Evolutionary conservation across 805 yeast species (phyloP).

Genomic region (Nakazawaea anatomiae): DNA sequence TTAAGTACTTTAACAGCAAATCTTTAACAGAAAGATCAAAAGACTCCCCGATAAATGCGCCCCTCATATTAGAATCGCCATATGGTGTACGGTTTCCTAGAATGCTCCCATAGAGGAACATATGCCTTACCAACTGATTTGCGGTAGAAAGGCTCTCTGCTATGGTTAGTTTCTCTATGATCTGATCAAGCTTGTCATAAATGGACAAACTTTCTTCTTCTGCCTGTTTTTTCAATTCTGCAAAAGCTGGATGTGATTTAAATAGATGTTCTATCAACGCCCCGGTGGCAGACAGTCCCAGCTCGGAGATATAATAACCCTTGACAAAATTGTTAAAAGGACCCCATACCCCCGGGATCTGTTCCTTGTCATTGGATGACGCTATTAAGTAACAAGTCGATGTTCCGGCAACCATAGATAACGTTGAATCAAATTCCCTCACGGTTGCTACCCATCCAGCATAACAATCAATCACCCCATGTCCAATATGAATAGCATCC

Average conservation of each 20-base stretch:
- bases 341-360: constrained; percentile 52
- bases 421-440: constrained; percentile 15
- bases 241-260: constrained; percentile 31
- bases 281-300: constrained; percentile 59
- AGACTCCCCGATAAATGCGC: constrained; percentile 43
- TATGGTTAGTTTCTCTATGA: background rate
- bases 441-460: constrained; percentile 44
- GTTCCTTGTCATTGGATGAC: constrained; percentile 11
- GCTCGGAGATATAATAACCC: constrained; percentile 35
- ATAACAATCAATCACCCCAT: constrained; percentile 58
- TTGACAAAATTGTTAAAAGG: constrained; percentile 39
- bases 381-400: constrained; percentile 48
- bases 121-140: constrained; percentile 23
- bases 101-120: constrained; percentile 48
- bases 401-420: constrained; percentile 57
- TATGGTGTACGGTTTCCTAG: constrained; percentile 56
- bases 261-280: constrained; percentile 42
- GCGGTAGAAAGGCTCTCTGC: background rate
- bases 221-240: constrained; percentile 3
- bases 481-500: constrained; percentile 20
- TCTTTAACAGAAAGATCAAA: constrained; percentile 26
- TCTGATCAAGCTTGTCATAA: constrained; percentile 7
- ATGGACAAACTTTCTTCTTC: constrained; percentile 5
- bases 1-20: constrained; percentile 36
- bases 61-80: constrained; percentile 42